Evolutionary conservation across 1,284 basidiomycete genomes (phyloP).

Genomic region (Sanguinoderma infundibulare): DNA sequence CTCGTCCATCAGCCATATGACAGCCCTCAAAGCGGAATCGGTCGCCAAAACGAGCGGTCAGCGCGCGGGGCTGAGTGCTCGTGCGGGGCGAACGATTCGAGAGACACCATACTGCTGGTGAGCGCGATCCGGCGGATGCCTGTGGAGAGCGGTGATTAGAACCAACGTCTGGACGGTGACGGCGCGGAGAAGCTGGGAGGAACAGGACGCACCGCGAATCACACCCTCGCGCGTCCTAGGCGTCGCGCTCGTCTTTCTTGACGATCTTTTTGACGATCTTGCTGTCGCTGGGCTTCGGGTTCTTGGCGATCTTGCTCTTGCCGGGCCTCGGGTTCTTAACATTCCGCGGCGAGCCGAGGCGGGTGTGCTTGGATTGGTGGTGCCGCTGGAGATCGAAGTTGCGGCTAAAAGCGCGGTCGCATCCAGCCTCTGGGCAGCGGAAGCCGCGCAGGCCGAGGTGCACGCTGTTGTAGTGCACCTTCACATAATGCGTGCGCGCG

Average conservation of each 20-base stretch:
- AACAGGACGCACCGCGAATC: constrained; percentile 12
- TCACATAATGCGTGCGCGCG: constrained; percentile 17
- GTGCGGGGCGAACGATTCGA: constrained; percentile 9
- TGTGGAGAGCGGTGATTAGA: neutral
- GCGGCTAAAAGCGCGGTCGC: constrained; percentile 11
- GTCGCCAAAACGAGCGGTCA: neutral
- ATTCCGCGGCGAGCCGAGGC: constrained; percentile 13
- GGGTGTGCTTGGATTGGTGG: constrained; percentile 11
- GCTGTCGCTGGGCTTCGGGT: neutral
- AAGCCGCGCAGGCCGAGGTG: constrained; percentile 7
- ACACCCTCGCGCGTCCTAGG: neutral
- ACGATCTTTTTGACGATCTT: neutral
- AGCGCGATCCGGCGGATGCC: constrained; percentile 5
- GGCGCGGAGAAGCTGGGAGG: neutral
- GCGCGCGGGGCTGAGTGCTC: neutral
- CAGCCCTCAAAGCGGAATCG: neutral
- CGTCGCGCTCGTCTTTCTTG: neutral
- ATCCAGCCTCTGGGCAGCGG: constrained; percentile 4
- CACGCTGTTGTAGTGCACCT: constrained; percentile 13
- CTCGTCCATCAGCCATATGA: neutral
- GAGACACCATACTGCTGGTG: neutral
- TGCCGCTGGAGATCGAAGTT: constrained; percentile 16
- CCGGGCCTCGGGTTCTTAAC: neutral
- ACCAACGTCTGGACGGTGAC: neutral
- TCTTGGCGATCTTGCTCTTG: neutral